These are phyloP conservation scores for Sugiyamaella floridensis DNA, from an alignment of 805 yeast genomes.

Conservation along the genomic window DNA sequence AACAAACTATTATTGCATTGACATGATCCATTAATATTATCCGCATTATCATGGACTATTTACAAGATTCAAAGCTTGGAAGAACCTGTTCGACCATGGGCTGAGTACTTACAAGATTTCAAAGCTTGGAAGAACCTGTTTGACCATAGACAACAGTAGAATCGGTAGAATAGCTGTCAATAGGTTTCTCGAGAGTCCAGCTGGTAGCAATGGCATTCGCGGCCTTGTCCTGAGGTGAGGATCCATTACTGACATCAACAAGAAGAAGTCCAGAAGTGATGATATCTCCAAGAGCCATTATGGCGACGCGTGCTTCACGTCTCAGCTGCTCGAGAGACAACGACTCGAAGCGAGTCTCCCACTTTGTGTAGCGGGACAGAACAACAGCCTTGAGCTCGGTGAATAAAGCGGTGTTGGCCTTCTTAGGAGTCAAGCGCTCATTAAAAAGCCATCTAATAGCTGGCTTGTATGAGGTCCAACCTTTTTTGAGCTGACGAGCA, in stretches of 20 bases:
- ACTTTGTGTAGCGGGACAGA: neutral
- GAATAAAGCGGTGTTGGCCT: neutral
- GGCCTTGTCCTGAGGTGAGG: constrained; percentile 1
- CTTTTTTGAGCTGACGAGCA: constrained; percentile 14
- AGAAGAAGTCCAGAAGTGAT: constrained; percentile 5
- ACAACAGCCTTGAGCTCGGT: neutral
- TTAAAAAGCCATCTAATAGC: constrained; percentile 2
- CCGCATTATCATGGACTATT: neutral
- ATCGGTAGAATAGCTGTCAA: constrained; percentile 1
- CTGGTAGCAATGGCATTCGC: constrained; percentile 4
- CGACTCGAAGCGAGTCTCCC: constrained; percentile 6
- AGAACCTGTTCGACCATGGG: neutral
- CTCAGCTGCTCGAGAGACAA: constrained; percentile 1
- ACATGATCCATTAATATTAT: neutral
- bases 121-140: neutral
- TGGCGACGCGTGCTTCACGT: constrained; percentile 5
- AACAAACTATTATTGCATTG: neutral
- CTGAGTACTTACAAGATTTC: neutral
- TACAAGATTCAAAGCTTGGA: neutral
- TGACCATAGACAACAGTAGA: constrained; percentile 5
- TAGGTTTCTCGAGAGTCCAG: constrained; percentile 3
- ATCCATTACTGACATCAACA: constrained; percentile 5
- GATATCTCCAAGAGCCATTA: constrained; percentile 8
- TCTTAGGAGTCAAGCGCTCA: neutral
- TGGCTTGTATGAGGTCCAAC: constrained; percentile 2